Base-by-base conservation (phyloP, 148 eudicot genomes). In the Vaccinium darrowii region DNA sequence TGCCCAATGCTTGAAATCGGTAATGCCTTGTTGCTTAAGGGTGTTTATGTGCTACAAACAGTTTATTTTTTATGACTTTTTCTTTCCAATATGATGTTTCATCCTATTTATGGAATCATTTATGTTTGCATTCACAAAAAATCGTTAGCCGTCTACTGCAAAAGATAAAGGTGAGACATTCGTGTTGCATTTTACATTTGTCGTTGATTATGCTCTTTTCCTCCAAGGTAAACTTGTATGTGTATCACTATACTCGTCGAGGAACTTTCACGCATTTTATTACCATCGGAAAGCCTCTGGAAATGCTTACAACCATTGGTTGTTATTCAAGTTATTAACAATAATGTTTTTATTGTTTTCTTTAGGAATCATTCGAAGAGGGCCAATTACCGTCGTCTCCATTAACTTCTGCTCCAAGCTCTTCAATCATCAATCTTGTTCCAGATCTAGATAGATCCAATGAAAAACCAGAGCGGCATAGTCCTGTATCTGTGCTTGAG, bases 401-500 rank as follows among this genome's bases (percentile, higher is more conserved):
- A 13, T 79, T 80, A 62, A 79, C 87, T 33, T 89, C 96, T 11
- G 86, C 91, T 63, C 65, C 89, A 75, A 69, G 62, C 78, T 83
- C 84, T 89, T 89, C 91, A 74, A 58, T 76, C 30, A 84, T 87
- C 58, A 81, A 78, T 60, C 87, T 85, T 78, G 86, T 85, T 51
- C 93, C 88, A 76, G 89, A 88, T 84, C 77, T 82, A 83, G 88
- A 92, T 74, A 75, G 76, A 23, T 39, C 72, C 25, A 85, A 84
- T 77, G 93, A 90, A 82, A 90, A 89, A 86, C 84, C 91, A 80
- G 95, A 90, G 86, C 89, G 87, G 54, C 95, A 95, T 36, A 97
- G 99, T 88, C 99, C 99, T 36, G 81, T 93, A 56, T 97, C 99
- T 58, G 98, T 95, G 82, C 98, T 95, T 62, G 99, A 97, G 80